Conservation (phyloP, 345 rosid genomes). For the thale cress (Arabidopsis thaliana) region DNA sequence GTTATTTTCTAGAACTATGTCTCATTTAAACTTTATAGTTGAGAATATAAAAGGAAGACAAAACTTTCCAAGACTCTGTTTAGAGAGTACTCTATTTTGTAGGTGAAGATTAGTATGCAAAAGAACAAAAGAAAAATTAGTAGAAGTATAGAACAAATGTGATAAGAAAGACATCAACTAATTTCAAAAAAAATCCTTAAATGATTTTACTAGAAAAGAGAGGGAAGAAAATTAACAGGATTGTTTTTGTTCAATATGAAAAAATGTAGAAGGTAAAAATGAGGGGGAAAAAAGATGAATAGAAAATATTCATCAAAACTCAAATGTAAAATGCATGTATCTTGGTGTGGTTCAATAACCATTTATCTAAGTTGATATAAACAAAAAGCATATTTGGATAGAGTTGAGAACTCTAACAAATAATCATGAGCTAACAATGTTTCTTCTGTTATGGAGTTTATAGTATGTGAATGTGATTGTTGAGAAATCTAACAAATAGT, state of each 20-base stretch:
- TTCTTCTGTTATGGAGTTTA: background rate
- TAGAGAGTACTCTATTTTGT: background rate
- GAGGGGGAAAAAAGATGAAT: background rate
- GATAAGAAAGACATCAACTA: background rate
- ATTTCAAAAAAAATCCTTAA: background rate
- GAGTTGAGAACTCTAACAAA: background rate
- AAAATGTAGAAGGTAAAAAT: background rate
- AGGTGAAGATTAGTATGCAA: constrained; percentile 2
- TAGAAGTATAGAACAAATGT: background rate
- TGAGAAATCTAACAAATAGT: background rate
- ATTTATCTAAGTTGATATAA: background rate
- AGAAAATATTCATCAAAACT: background rate
- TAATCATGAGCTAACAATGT: constrained; percentile 7
- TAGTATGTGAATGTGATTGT: too few relatives aligned
- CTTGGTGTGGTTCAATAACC: background rate
- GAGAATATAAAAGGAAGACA: background rate
- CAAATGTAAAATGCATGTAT: background rate
- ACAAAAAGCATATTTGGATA: background rate
- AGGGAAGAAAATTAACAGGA: too few relatives aligned
- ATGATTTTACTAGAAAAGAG: too few relatives aligned
- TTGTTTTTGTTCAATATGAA: too few relatives aligned
- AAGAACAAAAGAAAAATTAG: background rate
- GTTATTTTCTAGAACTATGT: background rate
- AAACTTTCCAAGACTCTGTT: background rate
- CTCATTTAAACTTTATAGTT: background rate